phyloP scores from a whole-genome alignment of 768 basidiomycete species.

The Mycena alexandri region DNA sequence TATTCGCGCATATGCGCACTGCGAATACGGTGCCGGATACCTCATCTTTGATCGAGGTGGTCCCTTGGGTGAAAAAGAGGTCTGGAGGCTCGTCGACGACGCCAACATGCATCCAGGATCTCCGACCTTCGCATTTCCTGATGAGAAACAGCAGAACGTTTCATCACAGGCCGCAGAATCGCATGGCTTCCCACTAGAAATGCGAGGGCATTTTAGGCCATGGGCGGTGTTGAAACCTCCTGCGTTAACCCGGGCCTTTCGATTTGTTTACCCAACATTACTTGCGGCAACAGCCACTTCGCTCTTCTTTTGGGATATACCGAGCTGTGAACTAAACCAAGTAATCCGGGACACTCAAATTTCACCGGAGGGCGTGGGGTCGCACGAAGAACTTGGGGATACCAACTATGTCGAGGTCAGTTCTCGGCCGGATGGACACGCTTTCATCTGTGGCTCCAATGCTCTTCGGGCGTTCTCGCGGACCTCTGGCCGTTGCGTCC shows the following conservation, averaged over 20 bases:
- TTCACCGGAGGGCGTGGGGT: conserved; percentile 12
- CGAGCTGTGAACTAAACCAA: conserved; percentile 61
- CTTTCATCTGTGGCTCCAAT: conserved; percentile 67
- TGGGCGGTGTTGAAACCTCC: conserved; percentile 70
- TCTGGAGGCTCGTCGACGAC: conserved; percentile 70
- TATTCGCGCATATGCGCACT: conserved; percentile 71
- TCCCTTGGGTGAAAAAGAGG: conserved; percentile 67
- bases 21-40: conserved; percentile 80
- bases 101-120: conserved; percentile 38
- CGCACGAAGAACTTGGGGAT: conserved; percentile 45
- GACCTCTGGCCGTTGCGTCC: conserved; percentile 55
- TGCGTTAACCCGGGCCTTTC: conserved; percentile 63
- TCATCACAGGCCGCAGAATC: conserved; percentile 26
- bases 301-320: conserved; percentile 76
- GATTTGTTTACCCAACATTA: conserved; percentile 77
- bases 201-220: conserved; percentile 69
- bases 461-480: conserved; percentile 69
- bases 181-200: conserved; percentile 31
- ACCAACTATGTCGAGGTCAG: conserved; percentile 76
- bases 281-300: conserved; percentile 58
- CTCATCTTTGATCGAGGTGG: conserved; percentile 72
- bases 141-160: conserved; percentile 41
- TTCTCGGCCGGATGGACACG: conserved; percentile 57
- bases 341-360: conserved; percentile 58
- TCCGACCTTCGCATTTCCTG: conserved; percentile 48